These are phyloP conservation scores for Tricholoma flavovirens DNA, from an alignment of 768 basidiomycete genomes.

Conservation along the genomic window DNA sequence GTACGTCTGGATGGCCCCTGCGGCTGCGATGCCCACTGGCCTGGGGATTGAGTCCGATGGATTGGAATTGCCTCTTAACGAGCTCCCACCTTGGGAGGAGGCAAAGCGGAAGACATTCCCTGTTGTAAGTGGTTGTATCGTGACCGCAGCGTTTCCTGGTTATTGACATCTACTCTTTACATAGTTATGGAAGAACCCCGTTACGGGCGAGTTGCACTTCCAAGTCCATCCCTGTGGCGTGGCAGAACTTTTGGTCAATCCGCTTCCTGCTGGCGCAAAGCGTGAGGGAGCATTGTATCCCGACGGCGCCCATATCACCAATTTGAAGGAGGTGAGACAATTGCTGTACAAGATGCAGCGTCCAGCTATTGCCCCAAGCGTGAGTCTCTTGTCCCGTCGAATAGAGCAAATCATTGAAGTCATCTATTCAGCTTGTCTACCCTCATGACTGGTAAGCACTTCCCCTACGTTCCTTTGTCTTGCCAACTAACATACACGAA, in stretches of 20 bases:
- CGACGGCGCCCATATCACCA: slow-evolving; percentile 70
- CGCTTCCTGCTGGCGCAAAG: slow-evolving; percentile 56
- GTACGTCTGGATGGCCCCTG: slow-evolving; percentile 86
- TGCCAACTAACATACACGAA: neutral
- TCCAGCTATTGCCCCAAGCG: slow-evolving; percentile 79
- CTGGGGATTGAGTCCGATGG: slow-evolving; percentile 80
- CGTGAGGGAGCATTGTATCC: slow-evolving; percentile 71
- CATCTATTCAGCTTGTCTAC: slow-evolving; percentile 58
- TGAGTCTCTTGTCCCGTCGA: slow-evolving; percentile 23
- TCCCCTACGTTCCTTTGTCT: neutral
- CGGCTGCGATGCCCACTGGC: slow-evolving; percentile 69
- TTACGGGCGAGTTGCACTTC: slow-evolving; percentile 76
- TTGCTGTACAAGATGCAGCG: slow-evolving; percentile 83
- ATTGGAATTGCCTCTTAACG: slow-evolving; percentile 55
- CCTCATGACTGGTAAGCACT: slow-evolving; percentile 73
- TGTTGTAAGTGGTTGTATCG: slow-evolving; percentile 30
- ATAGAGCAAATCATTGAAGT: neutral
- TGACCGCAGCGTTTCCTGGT: slow-evolving; percentile 18
- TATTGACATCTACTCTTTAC: neutral
- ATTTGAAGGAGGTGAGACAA: slow-evolving; percentile 66
- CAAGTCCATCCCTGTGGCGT: slow-evolving; percentile 85
- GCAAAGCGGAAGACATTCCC: slow-evolving; percentile 68
- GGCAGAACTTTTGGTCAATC: slow-evolving; percentile 61
- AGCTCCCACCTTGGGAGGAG: slow-evolving; percentile 83
- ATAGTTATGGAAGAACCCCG: slow-evolving; percentile 90